Evolutionary conservation across 192 early-diverging fungal species (phyloP).

Genomic region (Chytriomyces sp.): DNA sequence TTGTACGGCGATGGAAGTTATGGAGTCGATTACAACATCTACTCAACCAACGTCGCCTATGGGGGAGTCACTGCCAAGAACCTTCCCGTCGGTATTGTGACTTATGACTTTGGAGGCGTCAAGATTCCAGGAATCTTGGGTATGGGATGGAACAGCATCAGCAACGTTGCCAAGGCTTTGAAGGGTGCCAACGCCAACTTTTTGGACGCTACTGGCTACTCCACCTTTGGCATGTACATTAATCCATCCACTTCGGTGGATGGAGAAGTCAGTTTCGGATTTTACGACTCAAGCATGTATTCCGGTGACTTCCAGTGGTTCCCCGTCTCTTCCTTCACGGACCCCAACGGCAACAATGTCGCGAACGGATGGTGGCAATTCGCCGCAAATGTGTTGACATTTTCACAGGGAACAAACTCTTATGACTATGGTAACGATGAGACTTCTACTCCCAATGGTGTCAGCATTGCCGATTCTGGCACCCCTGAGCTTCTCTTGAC

Average conservation of each 20-base stretch:
- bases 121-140: slow-evolving; percentile 69
- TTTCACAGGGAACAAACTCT: too few species aligned
- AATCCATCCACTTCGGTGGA: neutral
- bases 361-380: slow-evolving; percentile 7
- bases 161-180: slow-evolving; percentile 30
- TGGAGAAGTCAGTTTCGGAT: slow-evolving; percentile 47
- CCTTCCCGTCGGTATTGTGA: slow-evolving; percentile 74
- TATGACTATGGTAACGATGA: neutral
- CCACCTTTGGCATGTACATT: neutral
- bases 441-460: neutral
- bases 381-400: too few species aligned
- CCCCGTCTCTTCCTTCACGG: neutral
- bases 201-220: neutral
- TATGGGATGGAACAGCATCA: slow-evolving; percentile 66
- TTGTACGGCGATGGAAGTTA: neutral
- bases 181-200: neutral
- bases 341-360: neutral
- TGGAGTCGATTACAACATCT: neutral
- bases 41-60: slow-evolving; percentile 62
- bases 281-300: slow-evolving; percentile 74
- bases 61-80: slow-evolving; percentile 68
- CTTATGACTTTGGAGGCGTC: slow-evolving; percentile 71
- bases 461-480: neutral
- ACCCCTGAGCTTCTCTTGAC: slow-evolving; percentile 6
- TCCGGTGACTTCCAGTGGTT: slow-evolving; percentile 48